Percentiles rank a stretch among this genome's conserved stretches.
Evolutionary conservation across 345 rosid species (phyloP).

Genomic region (Noccaea bulbosa): DNA sequence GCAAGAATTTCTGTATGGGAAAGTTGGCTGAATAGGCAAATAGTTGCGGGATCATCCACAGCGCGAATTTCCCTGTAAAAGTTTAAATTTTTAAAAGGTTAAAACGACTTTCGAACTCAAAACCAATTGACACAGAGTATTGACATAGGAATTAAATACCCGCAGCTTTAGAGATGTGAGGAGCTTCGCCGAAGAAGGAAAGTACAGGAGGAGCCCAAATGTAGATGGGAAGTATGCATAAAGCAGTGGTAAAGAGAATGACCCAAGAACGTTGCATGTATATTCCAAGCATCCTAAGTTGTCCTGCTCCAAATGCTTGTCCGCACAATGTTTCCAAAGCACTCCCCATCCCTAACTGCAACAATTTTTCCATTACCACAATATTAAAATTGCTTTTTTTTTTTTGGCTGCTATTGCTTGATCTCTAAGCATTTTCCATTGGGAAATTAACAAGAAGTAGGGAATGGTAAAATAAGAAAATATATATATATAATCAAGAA

Average conservation of each 20-base stretch:
- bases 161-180: constrained; percentile 80
- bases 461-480: not conserved
- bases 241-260: constrained; percentile 73
- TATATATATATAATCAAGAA: not conserved
- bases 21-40: constrained; percentile 88
- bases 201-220: constrained; percentile 90
- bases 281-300: constrained; percentile 74
- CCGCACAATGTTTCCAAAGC: constrained; percentile 92
- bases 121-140: not conserved
- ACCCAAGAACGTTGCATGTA: constrained; percentile 98
- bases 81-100: not conserved
- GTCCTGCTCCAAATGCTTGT: constrained; percentile 91
- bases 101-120: constrained; percentile 6
- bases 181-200: constrained; percentile 68
- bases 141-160: constrained; percentile 43
- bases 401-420: not conserved
- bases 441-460: not conserved
- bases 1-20: constrained; percentile 88
- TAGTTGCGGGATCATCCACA: constrained; percentile 89
- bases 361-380: constrained; percentile 7
- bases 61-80: constrained; percentile 73
- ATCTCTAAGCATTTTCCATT: not conserved
- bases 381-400: not conserved
- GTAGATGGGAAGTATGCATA: constrained; percentile 64
- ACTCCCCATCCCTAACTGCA: constrained; percentile 95